phyloP scores from a whole-genome alignment of 2,329 filamentous ascomycete species.

The Neonectria hederae region DNA sequence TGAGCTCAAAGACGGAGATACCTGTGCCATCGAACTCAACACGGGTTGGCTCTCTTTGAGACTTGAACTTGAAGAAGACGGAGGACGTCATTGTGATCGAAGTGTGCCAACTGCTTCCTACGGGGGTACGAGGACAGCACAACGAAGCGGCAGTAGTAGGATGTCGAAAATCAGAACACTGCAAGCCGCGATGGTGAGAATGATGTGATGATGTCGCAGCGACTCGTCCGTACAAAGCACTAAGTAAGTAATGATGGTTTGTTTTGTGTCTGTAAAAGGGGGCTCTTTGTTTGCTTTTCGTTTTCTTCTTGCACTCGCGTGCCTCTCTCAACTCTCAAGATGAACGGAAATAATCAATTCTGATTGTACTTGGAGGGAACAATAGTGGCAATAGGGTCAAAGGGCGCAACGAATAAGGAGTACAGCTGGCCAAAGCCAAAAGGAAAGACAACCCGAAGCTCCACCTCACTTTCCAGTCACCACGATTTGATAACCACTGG shows the following conservation, averaged over 20 bases:
- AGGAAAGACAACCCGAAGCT: constrained; percentile 49
- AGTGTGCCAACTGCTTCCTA: constrained; percentile 41
- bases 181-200: constrained; percentile 24
- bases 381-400: constrained; percentile 48
- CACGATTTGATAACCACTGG: constrained; percentile 44
- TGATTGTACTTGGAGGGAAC: constrained; percentile 58
- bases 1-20: constrained; percentile 98
- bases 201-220: constrained; percentile 19
- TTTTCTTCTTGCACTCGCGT: constrained; percentile 51
- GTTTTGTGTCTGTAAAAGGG: constrained; percentile 39
- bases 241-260: constrained; percentile 46
- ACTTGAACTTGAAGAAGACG: constrained; percentile 99
- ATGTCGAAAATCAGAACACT: constrained; percentile 35
- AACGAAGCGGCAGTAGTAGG: constrained; percentile 34
- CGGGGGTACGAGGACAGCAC: constrained; percentile 38
- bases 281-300: constrained; percentile 42
- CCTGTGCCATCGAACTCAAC: constrained; percentile 97
- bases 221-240: constrained; percentile 43
- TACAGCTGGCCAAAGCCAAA: constrained; percentile 52
- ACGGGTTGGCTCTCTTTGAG: constrained; percentile 91
- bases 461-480: constrained; percentile 51
- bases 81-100: constrained; percentile 83
- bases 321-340: constrained; percentile 50
- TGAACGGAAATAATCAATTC: constrained; percentile 60
- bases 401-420: constrained; percentile 51